Conservation (phyloP, 2,329 filamentous ascomycete species). For the Pestalotiopsis fici region DNA sequence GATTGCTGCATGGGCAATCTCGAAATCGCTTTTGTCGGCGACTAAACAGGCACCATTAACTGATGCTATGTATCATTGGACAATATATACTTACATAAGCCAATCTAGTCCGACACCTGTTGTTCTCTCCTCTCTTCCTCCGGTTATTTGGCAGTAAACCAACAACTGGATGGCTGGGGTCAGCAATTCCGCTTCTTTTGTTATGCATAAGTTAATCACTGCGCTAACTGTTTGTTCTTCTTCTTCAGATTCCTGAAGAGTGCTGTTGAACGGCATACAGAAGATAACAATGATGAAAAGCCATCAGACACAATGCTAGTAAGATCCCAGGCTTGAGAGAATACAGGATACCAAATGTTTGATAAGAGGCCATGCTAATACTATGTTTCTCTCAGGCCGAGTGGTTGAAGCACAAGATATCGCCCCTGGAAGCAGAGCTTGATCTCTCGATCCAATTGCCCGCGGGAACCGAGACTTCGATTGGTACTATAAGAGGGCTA, state of each 20-base stretch:
- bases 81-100: too few species aligned
- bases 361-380: too few species aligned
- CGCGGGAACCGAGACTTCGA: conserved; percentile 17
- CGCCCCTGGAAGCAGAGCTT: conserved; percentile 22
- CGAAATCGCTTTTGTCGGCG: too few species aligned
- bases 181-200: too few species aligned
- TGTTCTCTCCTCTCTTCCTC: not conserved
- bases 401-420: conserved; percentile 25
- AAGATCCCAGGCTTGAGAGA: conserved; percentile 8
- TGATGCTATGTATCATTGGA: too few species aligned
- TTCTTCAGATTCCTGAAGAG: not conserved
- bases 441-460: conserved; percentile 23
- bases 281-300: not conserved
- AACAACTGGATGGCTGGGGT: not conserved
- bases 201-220: too few species aligned
- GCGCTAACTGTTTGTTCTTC: too few species aligned
- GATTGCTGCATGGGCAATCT: too few species aligned
- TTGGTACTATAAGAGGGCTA: conserved; percentile 14
- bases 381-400: conserved; percentile 16
- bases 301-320: not conserved
- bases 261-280: not conserved
- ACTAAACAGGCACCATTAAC: too few species aligned
- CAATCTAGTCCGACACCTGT: conserved; percentile 19
- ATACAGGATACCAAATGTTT: too few species aligned
- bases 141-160: not conserved